Conservation (phyloP, 169 alveolate species). For the Pseudocohnilembus persalinus region DNA sequence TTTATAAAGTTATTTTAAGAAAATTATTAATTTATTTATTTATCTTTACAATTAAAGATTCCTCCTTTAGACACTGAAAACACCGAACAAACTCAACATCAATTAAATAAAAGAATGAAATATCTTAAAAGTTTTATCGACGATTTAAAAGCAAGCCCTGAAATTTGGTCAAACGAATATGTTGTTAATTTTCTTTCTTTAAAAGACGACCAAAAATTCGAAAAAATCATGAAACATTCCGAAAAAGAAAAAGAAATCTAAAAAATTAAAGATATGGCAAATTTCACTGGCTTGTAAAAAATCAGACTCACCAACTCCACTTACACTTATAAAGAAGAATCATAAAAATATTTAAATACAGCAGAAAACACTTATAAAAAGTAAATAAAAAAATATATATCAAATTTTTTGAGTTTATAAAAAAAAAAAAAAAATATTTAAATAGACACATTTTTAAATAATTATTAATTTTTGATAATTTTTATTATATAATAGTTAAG, state of each 20-base stretch:
- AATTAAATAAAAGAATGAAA: background rate
- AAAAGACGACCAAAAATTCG: background rate
- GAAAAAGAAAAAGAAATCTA: background rate
- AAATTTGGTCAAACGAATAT: background rate
- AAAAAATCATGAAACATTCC: background rate
- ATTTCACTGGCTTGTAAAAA: background rate
- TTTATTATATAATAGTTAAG: too few species aligned
- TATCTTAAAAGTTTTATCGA: background rate
- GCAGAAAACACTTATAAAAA: background rate
- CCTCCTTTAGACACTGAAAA: background rate
- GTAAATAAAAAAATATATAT: background rate
- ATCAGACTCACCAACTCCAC: background rate
- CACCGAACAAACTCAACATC: background rate
- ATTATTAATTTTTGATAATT: too few species aligned
- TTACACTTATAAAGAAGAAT: background rate
- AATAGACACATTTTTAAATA: too few species aligned
- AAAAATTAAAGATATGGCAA: background rate
- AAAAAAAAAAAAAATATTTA: too few species aligned
- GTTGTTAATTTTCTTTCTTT: background rate
- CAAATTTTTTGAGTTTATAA: background rate
- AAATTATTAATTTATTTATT: too few species aligned
- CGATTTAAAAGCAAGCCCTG: background rate
- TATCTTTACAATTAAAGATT: background rate
- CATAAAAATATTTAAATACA: background rate
- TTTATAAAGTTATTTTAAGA: too few species aligned